phyloP scores from a whole-genome alignment of 129 eudicot genomes.

The carrot (Daucus carota) region DH1_v3.0 NC_030385.2:30587501-30588000 shows the following conservation, averaged over 20 bases:
- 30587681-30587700: not conserved
- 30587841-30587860: not conserved
- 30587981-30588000: too few species aligned
- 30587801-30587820: not conserved
- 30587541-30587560: not conserved
- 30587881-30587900: not conserved
- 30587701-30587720: not conserved
- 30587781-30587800: not conserved
- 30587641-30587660: not conserved
- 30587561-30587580: not conserved
- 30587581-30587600: not conserved
- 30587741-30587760: not conserved
- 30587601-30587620: not conserved
- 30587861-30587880: not conserved
- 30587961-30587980: not conserved
- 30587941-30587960: not conserved
- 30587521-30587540: not conserved
- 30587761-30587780: not conserved
- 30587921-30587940: not conserved
- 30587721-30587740: not conserved
- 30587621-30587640: not conserved
- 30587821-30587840: not conserved
- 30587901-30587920: constrained; percentile 9
- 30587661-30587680: not conserved
- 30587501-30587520: not conserved